Base-by-base conservation (phyloP, 306 rosid genomes). In the Pyrus pyrifolia region DNA sequence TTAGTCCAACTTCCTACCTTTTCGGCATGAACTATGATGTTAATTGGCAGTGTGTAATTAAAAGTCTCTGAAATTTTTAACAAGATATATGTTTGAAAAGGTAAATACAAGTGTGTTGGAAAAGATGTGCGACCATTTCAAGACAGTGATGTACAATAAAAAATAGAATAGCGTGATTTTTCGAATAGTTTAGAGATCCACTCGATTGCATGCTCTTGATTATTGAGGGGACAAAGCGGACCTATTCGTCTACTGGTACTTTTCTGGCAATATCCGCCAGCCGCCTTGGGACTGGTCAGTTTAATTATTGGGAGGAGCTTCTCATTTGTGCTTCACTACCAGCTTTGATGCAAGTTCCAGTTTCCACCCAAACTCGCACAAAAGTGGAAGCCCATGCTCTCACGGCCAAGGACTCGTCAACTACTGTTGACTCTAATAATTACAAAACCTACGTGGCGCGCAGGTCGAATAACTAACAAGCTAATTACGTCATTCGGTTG, bases 311-410 rank as follows among this genome's bases (percentile, higher is more conserved):
- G 17, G 68, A 64, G 18, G 68, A 79, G 40, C 46, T 79, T 4
- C 30, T 79, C 4, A 21, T n/a, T 6, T 88, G 89, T 86, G 84
- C 83, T 22, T 66, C 82, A 45, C 82, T 33, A 67, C 68, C 81
- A 57, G 35, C 5, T 82, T 45, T 74, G 81, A 6, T 11, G 3
- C 75, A 82, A 68, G 83, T 86, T 61, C 86, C 89, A 17, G 82
- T 76, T 23, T 84, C 88, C 17, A 78, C 85, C 12, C 77, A 68
- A 55, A 72, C 84, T 40, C 75, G 65, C 5, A 40, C 63, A 74
- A 85, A 86, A 76, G 92, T 88, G 0, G 90, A 88, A 78, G 79
- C 81, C 23, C 23, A 21, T 4, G 23, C 31, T 44, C 63, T 69
- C 6, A 42, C 4, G 63, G 49, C 69, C 35, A 1, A 19, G 0